These are phyloP conservation scores for Pugionium cornutum DNA, from an alignment of 345 rosid species.

Conservation along the genomic window DNA sequence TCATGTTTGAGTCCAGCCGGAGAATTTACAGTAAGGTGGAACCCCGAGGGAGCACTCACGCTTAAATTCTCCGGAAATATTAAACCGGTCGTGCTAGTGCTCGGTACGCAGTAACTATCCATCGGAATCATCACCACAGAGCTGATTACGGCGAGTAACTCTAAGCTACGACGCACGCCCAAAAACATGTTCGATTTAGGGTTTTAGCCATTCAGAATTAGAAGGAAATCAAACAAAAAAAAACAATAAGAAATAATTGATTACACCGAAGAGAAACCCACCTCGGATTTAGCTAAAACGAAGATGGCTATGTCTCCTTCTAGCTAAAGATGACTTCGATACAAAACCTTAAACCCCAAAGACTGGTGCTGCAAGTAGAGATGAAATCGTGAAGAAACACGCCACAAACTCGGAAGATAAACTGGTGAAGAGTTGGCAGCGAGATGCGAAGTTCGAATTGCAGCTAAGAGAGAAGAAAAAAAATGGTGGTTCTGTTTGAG, in stretches of 20 bases:
- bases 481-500: constrained; percentile 17
- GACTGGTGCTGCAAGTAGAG: constrained; percentile 7
- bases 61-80: constrained; percentile 37
- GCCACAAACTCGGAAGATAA: background rate
- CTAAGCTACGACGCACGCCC: background rate
- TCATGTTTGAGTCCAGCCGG: constrained; percentile 45
- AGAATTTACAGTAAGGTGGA: constrained; percentile 35
- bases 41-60: constrained; percentile 36
- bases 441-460: constrained; percentile 37
- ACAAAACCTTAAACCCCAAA: constrained; percentile 34
- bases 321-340: constrained; percentile 10
- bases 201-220: constrained; percentile 16
- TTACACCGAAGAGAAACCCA: constrained; percentile 25
- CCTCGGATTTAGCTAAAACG: constrained; percentile 22
- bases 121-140: constrained; percentile 37
- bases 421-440: constrained; percentile 21
- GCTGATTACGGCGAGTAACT: background rate
- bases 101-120: constrained; percentile 39
- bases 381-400: constrained; percentile 15
- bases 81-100: constrained; percentile 33
- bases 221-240: background rate
- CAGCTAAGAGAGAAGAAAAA: constrained; percentile 27
- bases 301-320: background rate
- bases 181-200: constrained; percentile 20
- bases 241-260: background rate